Conservation (phyloP, 2,329 filamentous ascomycete genomes). For the Microdochium trichocladiopsis region DNA sequence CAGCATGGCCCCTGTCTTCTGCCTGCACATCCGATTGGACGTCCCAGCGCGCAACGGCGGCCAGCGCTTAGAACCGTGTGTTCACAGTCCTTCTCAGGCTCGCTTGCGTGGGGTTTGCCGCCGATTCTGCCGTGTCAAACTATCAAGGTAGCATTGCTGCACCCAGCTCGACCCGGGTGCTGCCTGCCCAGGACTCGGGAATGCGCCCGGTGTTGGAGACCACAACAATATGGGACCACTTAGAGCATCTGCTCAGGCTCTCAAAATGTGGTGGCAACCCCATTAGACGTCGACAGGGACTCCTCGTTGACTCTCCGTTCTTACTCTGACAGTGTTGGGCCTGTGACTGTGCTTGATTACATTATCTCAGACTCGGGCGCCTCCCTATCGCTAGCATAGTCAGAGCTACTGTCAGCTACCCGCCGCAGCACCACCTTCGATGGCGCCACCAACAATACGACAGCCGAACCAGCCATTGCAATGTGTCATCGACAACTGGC, state of each 20-base stretch:
- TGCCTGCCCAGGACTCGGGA: too few species aligned
- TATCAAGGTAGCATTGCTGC: not conserved
- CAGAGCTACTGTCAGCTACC: too few species aligned
- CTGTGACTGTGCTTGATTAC: too few species aligned
- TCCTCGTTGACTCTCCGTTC: too few species aligned
- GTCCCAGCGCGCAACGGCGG: not conserved
- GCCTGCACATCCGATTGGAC: not conserved
- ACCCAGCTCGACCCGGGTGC: not conserved
- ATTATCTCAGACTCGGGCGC: too few species aligned
- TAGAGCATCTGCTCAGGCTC: too few species aligned
- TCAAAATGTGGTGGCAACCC: too few species aligned
- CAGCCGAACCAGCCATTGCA: not conserved
- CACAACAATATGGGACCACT: too few species aligned
- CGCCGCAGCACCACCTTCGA: not conserved
- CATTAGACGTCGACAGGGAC: too few species aligned
- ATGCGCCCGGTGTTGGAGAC: too few species aligned
- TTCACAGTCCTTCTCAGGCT: not conserved
- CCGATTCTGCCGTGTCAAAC: not conserved
- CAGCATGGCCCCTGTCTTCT: not conserved
- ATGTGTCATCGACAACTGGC: slow-evolving; percentile 4
- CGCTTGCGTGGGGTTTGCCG: not conserved
- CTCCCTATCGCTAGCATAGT: too few species aligned
- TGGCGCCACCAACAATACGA: not conserved
- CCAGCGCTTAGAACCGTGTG: not conserved
- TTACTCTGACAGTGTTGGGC: too few species aligned